Percentiles rank a stretch among this genome's conserved stretches.
These are phyloP conservation scores for Claviceps sp. DNA, from an alignment of 2,329 filamentous ascomycete genomes.

Conservation along the genomic window DNA sequence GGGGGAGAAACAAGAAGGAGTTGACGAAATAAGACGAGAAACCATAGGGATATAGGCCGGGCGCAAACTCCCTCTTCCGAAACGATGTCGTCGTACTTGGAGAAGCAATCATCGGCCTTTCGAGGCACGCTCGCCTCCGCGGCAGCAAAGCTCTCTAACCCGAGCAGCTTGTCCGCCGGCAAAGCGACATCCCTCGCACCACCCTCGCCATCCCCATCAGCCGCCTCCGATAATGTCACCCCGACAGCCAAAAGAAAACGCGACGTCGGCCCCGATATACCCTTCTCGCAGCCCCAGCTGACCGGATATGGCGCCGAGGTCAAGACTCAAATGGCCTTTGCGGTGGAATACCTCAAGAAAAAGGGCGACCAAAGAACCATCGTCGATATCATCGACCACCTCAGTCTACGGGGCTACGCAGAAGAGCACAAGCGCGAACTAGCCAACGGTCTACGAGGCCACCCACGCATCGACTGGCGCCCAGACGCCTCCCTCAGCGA, in stretches of 20 bases:
- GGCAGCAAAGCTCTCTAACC: conserved; percentile 48
- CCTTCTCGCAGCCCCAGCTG: conserved; percentile 63
- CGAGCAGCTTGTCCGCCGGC: conserved; percentile 27
- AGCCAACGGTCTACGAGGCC: conserved; percentile 52
- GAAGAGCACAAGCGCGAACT: conserved; percentile 52
- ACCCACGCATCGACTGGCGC: conserved; percentile 44
- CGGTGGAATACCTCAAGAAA: conserved; percentile 68
- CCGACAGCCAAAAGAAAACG: conserved; percentile 50
- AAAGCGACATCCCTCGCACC: conserved; percentile 34
- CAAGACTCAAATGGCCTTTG: conserved; percentile 78
- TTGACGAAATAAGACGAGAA: too few relatives aligned
- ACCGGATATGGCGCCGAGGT: conserved; percentile 67
- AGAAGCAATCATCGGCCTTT: conserved; percentile 51
- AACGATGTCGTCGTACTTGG: conserved; percentile 48
- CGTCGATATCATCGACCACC: conserved; percentile 64
- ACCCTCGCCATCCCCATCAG: conserved; percentile 49
- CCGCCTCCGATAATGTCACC: conserved; percentile 45
- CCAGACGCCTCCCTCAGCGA: conserved; percentile 46
- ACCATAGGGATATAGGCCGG: too few relatives aligned
- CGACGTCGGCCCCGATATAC: conserved; percentile 37
- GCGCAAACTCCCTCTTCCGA: not conserved
- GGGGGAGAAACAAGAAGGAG: not conserved
- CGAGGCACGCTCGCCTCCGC: conserved; percentile 48
- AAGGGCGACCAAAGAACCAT: conserved; percentile 57
- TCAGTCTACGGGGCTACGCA: conserved; percentile 53